These are phyloP conservation scores for Isabelozyma gotoi DNA, from an alignment of 805 yeast species.

Conservation along the genomic window DNA sequence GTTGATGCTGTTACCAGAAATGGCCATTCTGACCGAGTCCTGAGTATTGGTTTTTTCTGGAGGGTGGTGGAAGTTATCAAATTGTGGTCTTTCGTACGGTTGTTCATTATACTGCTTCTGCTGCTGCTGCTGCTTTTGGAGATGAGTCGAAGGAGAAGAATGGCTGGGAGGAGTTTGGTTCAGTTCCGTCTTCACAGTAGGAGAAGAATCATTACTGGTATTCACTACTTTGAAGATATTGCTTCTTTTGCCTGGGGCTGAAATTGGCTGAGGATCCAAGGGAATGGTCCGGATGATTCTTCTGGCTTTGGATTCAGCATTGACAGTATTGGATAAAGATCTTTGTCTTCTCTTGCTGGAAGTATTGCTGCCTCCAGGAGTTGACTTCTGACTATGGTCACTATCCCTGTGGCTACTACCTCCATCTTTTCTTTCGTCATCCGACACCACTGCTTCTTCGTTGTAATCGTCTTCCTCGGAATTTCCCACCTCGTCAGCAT, in stretches of 20 bases:
- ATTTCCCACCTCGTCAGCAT: constrained; percentile 26
- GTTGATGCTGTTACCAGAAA: constrained; percentile 2
- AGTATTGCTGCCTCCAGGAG: constrained; percentile 39
- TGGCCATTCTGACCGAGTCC: constrained; percentile 1
- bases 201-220: constrained; percentile 16
- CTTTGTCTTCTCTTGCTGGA: constrained; percentile 41
- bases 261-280: constrained; percentile 77
- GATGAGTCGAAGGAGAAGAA: not conserved
- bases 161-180: not conserved
- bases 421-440: constrained; percentile 13
- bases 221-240: constrained; percentile 39
- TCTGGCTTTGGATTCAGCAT: constrained; percentile 73
- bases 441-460: constrained; percentile 22
- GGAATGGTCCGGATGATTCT: constrained; percentile 77
- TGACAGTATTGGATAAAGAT: constrained; percentile 51
- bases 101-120: constrained; percentile 1
- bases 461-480: constrained; percentile 20
- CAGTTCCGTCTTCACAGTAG: not conserved
- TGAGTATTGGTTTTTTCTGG: not conserved
- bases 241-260: constrained; percentile 36
- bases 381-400: constrained; percentile 26
- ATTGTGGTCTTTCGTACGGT: constrained; percentile 3
- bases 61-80: constrained; percentile 4
- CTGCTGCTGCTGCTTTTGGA: constrained; percentile 1
- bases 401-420: constrained; percentile 3